Evolutionary conservation across 2,329 filamentous ascomycete genomes (phyloP).

Genomic region (Aspergillus sp.): DNA sequence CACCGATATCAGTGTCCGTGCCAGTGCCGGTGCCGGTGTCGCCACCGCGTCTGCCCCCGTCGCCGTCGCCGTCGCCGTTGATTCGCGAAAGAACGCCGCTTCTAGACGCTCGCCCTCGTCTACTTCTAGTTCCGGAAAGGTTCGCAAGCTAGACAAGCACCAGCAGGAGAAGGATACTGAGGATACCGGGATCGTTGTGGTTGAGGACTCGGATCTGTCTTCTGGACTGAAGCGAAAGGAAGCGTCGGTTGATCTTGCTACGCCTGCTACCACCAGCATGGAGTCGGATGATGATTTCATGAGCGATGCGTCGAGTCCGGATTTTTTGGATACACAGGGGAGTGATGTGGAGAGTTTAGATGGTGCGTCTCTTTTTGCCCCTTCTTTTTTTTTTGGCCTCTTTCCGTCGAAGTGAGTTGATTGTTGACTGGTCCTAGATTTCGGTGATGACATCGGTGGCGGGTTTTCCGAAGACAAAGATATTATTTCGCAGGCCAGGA

Average conservation of each 20-base stretch:
- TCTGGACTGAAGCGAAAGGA: conserved; percentile 5
- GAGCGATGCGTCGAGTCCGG: conserved; percentile 66
- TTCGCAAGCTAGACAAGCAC: conserved; percentile 7
- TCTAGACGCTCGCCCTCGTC: conserved; percentile 10
- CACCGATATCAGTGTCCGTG: conserved; percentile 8
- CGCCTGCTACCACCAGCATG: conserved; percentile 54
- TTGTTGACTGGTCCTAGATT: conserved; percentile 36
- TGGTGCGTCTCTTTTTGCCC: conserved; percentile 25
- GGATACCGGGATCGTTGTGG: too few relatives aligned
- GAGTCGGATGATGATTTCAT: conserved; percentile 94
- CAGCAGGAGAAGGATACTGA: conserved; percentile 4
- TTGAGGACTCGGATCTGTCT: background rate
- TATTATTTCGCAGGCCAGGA: conserved; percentile 60
- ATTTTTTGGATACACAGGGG: conserved; percentile 57
- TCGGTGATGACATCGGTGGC: conserved; percentile 50
- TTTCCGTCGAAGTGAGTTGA: background rate
- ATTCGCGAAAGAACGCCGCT: conserved; percentile 17
- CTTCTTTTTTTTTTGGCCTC: conserved; percentile 4
- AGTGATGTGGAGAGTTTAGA: conserved; percentile 59
- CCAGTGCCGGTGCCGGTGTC: too few relatives aligned
- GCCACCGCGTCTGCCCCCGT: conserved; percentile 4
- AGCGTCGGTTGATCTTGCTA: conserved; percentile 26
- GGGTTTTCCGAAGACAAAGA: conserved; percentile 63
- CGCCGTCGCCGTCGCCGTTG: conserved; percentile 10
- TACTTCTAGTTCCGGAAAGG: conserved; percentile 10